phyloP scores from a whole-genome alignment of 208 protist genomes.

The Acanthamoeba lenticulata region DNA sequence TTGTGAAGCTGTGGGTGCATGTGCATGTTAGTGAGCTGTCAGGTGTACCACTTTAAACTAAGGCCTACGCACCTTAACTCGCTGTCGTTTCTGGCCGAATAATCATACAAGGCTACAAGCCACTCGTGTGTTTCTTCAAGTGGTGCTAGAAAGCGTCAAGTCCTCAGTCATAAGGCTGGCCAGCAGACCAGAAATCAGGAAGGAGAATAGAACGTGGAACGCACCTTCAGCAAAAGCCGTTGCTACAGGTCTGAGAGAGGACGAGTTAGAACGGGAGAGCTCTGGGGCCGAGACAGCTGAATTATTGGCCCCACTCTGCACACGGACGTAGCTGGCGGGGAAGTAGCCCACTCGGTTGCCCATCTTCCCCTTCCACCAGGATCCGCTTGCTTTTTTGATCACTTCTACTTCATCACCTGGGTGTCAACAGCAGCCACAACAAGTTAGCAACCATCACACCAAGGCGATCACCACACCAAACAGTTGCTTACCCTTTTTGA shows the following conservation, averaged over 20 bases:
- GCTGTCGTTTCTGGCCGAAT: not conserved
- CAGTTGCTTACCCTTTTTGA: constrained; percentile 60
- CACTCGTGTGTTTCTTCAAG: not conserved
- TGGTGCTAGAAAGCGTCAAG: no score
- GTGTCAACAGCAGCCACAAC: no score
- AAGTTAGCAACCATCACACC: not conserved
- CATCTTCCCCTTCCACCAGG: constrained; percentile 45
- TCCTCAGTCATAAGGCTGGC: no score
- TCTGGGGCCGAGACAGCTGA: no score
- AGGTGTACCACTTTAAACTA: not conserved
- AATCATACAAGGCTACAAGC: constrained; percentile 2
- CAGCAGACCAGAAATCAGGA: no score
- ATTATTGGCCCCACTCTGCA: not conserved
- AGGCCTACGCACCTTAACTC: not conserved
- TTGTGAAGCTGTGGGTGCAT: not conserved
- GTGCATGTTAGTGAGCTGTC: not conserved
- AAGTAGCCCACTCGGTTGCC: not conserved
- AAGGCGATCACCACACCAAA: no score
- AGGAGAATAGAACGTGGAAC: no score
- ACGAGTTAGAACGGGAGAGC: no score
- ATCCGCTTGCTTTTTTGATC: not conserved
- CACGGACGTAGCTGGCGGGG: constrained; percentile 15
- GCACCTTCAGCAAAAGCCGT: no score
- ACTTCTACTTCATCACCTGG: constrained; percentile 40
- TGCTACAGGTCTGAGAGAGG: no score